Percentiles rank a stretch among this genome's conserved stretches.
These are phyloP conservation scores for Penicillium olsonii DNA, from an alignment of 2,329 filamentous ascomycete genomes.

Conservation along the genomic window DNA sequence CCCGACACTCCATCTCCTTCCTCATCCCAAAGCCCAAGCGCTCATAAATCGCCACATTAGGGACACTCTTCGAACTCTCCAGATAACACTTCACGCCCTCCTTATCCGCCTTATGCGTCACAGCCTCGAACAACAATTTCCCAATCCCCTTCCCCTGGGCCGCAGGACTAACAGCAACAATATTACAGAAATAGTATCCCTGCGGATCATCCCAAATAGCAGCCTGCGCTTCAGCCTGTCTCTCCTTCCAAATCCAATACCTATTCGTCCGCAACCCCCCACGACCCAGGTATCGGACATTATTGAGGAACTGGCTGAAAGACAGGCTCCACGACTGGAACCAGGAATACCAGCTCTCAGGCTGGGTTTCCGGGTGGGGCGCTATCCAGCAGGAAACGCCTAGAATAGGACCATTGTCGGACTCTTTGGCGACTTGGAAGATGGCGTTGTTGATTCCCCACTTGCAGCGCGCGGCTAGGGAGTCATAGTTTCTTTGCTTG, in stretches of 20 bases:
- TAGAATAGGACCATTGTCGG: constrained; percentile 51
- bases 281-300: constrained; percentile 62
- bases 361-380: constrained; percentile 53
- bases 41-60: constrained; percentile 72
- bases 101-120: constrained; percentile 64
- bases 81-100: constrained; percentile 69
- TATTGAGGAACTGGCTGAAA: constrained; percentile 65
- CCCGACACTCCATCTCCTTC: constrained; percentile 67
- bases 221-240: constrained; percentile 64
- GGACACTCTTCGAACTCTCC: constrained; percentile 67
- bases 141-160: constrained; percentile 68
- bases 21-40: constrained; percentile 67
- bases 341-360: constrained; percentile 66
- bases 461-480: constrained; percentile 64
- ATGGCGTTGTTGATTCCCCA: constrained; percentile 75
- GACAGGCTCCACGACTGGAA: constrained; percentile 64
- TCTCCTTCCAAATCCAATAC: constrained; percentile 75
- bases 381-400: constrained; percentile 76
- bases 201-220: constrained; percentile 64
- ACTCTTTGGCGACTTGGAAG: constrained; percentile 70
- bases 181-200: constrained; percentile 79
- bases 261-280: constrained; percentile 67
- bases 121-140: constrained; percentile 62
- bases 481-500: constrained; percentile 60
- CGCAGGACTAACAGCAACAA: constrained; percentile 69